Base-by-base conservation (phyloP, 2,329 filamentous ascomycete genomes). In the Elsinoe batatas region DNA sequence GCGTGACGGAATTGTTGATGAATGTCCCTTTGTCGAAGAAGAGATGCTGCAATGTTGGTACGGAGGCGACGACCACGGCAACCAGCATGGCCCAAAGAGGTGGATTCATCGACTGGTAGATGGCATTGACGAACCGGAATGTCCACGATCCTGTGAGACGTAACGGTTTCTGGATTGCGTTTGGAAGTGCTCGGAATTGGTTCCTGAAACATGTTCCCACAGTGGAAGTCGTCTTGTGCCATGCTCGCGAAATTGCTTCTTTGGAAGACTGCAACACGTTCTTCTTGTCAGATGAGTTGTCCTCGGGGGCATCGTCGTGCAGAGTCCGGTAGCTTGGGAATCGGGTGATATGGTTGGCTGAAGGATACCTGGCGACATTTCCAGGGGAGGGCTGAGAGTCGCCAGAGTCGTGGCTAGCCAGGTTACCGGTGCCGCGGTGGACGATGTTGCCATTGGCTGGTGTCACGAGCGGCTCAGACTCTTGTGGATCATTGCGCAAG, bases 31-130 rank as follows among this genome's bases (percentile, higher is more conserved):
- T 83, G 53, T 84, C 78, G 71, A 97, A 98, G 74, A 98, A 96
- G 15, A 93, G 73, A 38, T 78, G 76, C 69, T 98, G 91, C 6
- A 98, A 79, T 1, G 75, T 67, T 0, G 93, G 93, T 5, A 96
- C 81, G 0, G 90, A 95, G 2, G 93, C 93, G 5, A 98, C 87
- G 51, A 95, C 73, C 44, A 97, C 84, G n/a, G 93, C 88, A 37
- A 84, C 76, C 33, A 97, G 75, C 93, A 98, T 97, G 30, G 93
- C 91, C 90, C 91, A 97, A 22, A 98, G 82, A 0, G 93, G 93
- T 40, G 93, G 91, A 71, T 97, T 97, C 91, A 98, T 97, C 69
- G 96, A 95, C 47, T 87, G 86, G 87, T 87, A 93, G 11, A 91
- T 68, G 53, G 90, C 90, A 49, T 72, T 72, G 62, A 80, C 71